Evolutionary conservation across 73 alveolate genomes (phyloP).

Genomic region (Symbiodinium natans): DNA sequence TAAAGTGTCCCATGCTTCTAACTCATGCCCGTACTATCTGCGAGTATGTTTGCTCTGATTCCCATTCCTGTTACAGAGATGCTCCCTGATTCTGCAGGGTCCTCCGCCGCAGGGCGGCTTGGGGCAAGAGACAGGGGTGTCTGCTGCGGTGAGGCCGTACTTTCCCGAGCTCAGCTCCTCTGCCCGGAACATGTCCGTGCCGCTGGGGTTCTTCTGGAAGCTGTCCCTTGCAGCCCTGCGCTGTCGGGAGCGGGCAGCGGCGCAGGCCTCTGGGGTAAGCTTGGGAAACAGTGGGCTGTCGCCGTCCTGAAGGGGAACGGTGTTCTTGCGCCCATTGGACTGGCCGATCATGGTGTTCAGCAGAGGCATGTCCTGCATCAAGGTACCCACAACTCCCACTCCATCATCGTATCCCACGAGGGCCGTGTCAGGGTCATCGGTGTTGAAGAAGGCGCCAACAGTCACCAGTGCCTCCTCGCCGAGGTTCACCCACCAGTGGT

Average conservation of each 20-base stretch:
- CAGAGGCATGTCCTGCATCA: neutral
- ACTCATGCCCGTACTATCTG: no score
- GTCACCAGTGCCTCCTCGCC: neutral
- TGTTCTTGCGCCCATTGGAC: neutral
- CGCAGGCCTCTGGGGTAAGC: neutral
- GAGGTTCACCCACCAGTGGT: slow-evolving; percentile 5
- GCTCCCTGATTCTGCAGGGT: neutral
- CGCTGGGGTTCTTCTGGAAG: slow-evolving; percentile 13
- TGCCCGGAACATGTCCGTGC: neutral
- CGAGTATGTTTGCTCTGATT: no score
- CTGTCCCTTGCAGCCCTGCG: neutral
- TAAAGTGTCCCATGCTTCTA: no score
- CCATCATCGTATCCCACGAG: neutral
- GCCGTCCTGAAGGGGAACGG: neutral
- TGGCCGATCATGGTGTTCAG: neutral
- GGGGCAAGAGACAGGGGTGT: slow-evolving; percentile 14
- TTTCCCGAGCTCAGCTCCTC: neutral
- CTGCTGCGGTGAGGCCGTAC: neutral
- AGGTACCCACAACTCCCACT: neutral
- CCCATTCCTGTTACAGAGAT: no score
- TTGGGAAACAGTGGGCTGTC: slow-evolving; percentile 3
- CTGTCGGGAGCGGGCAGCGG: neutral
- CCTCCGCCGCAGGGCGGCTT: slow-evolving; percentile 13
- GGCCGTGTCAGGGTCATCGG: slow-evolving; percentile 10
- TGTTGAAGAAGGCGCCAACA: neutral